Evolutionary conservation across 2,329 filamentous ascomycete species (phyloP), one percentile per base, ranked within the genome.

Genomic region (Apiospora aurea): DNA sequence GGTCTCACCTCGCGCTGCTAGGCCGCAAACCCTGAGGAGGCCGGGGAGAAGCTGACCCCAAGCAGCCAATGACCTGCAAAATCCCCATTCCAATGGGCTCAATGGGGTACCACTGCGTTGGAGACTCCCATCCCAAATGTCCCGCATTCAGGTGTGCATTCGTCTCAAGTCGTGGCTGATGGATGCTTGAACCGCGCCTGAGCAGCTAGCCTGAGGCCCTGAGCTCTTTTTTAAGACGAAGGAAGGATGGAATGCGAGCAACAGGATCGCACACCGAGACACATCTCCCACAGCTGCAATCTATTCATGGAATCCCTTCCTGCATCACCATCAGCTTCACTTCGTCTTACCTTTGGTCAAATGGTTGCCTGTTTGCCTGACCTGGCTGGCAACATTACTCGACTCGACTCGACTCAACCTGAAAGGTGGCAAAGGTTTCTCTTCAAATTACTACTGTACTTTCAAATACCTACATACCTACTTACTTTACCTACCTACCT

Each of bases 161-260:
- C 67, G 67, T 69, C 67, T 69, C 67, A 49, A 69, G 67, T 49
- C 10, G 67, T 69, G 67, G 67, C 67, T 69, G 26, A 49, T 46
- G 67, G 44, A 49, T 49, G 57, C 57, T 64, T n/a, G 41, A 41
- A 64, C 34, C 57, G 41, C 53, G 53, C 53, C 53, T 61, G 53
- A 21, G 53, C n/a, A 57, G 6, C 21, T 24, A 29, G 14, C 26
- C 24, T 21, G 53, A 57, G 16, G 53, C 14, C 57, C 57, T 64
- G 57, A 38, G 57, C 57, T 41, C 18, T 41, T 41, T 41, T 64
- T 41, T 64, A 41, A 29, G 57, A 64, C 57, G 34, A 41, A 24
- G 21, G 14, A 41, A n/a, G 57, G 7, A 41, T 64, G 34, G 29
- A 38, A 64, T 64, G 57, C 34, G 26, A 10, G 21, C 10, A 4